These are phyloP conservation scores for Elaeis oleifera DNA, from an alignment of 202 grass and related monocot species.

Conservation along the genomic window DNA sequence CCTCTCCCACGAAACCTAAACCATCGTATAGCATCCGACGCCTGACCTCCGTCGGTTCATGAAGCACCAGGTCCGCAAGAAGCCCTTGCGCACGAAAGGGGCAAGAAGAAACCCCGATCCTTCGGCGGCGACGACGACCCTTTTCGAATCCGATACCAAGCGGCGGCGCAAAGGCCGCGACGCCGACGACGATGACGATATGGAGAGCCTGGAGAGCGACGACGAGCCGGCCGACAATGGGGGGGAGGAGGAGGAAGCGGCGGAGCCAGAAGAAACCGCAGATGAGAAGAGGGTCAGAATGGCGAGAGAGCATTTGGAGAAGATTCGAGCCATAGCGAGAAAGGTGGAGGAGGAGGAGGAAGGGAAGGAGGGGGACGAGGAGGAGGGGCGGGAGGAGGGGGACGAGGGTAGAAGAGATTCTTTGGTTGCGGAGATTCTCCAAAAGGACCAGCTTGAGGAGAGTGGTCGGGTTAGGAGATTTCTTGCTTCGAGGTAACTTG, in stretches of 20 bases:
- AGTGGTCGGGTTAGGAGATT: conserved; percentile 55
- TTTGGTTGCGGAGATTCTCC: conserved; percentile 55
- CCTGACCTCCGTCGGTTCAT: not conserved
- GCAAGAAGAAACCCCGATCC: conserved; percentile 16
- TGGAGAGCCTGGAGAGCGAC: conserved; percentile 52
- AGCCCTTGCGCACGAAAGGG: not conserved
- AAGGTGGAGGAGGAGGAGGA: conserved; percentile 36
- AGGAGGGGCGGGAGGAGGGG: conserved; percentile 28
- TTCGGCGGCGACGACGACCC: conserved; percentile 24
- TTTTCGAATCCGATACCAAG: conserved; percentile 74
- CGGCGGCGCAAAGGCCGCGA: conserved; percentile 12
- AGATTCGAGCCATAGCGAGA: conserved; percentile 34
- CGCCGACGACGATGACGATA: conserved; percentile 34
- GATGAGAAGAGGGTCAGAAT: conserved; percentile 74
- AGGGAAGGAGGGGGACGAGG: conserved; percentile 28
- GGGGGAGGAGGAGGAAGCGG: conserved; percentile 11
- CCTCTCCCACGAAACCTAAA: no score
- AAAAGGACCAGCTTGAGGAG: conserved; percentile 65
- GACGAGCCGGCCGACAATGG: conserved; percentile 18
- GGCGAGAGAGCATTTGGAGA: conserved; percentile 53
- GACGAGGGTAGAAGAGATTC: conserved; percentile 20
- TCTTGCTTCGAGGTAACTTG: conserved; percentile 47
- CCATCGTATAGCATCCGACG: no score
- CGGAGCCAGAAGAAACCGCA: conserved; percentile 39
- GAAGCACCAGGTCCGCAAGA: conserved; percentile 5